A percentile compares a stretch with the other conserved stretches of the same genome.
phyloP scores from a whole-genome alignment of 2,329 filamentous ascomycete genomes.

The Diplodia seriata region DNA sequence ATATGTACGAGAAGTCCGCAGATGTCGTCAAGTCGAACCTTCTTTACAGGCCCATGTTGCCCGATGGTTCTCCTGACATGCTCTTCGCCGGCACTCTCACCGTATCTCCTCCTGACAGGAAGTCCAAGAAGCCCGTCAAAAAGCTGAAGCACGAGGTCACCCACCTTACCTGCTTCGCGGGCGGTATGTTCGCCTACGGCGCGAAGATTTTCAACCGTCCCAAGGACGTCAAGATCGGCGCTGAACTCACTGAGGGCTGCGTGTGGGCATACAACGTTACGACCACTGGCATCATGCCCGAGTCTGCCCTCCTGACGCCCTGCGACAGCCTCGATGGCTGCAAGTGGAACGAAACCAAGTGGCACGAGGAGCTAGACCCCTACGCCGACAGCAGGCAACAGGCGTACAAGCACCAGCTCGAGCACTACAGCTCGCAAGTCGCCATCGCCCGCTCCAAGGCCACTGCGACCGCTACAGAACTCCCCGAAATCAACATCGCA shows the following conservation, averaged over 20 bases:
- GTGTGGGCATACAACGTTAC: conserved; percentile 67
- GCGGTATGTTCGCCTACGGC: conserved; percentile 73
- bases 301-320: conserved; percentile 60
- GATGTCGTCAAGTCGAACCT: conserved; percentile 53
- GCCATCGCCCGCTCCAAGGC: conserved; percentile 42
- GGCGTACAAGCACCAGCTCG: conserved; percentile 44
- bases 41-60: conserved; percentile 59
- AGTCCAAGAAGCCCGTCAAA: conserved; percentile 35
- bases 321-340: conserved; percentile 53
- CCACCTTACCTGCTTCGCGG: conserved; percentile 74
- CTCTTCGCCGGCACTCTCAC: conserved; percentile 41
- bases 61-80: conserved; percentile 52
- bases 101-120: conserved; percentile 35
- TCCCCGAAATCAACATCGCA: conserved; percentile 24
- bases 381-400: conserved; percentile 40
- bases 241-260: conserved; percentile 67
- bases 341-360: conserved; percentile 56
- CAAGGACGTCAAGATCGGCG: conserved; percentile 63
- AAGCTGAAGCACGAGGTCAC: conserved; percentile 53
- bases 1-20: conserved; percentile 63
- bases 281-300: conserved; percentile 67
- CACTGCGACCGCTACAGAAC: conserved; percentile 38
- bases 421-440: conserved; percentile 45
- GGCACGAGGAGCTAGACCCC: conserved; percentile 50
- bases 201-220: conserved; percentile 65